Conservation (phyloP, 352 stramenopile genomes). For the Elongisporangium prolatum region DNA sequence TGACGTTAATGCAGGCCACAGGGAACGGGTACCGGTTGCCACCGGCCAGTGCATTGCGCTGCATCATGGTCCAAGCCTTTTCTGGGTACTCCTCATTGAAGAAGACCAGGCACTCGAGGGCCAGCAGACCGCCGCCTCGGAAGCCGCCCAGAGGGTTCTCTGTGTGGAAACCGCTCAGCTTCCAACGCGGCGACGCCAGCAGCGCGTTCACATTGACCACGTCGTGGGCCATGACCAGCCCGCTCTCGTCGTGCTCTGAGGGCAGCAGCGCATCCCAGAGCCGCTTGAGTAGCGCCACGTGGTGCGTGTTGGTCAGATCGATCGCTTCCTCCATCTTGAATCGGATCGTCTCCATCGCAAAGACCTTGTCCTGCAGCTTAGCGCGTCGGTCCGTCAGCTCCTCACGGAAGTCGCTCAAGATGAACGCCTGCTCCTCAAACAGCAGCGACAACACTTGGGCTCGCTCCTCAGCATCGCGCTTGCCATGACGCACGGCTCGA, state of each 20-base stretch:
- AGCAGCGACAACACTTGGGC: constrained; percentile 61
- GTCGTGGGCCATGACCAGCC: constrained; percentile 5
- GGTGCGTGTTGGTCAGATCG: constrained; percentile 40
- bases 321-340: constrained; percentile 71
- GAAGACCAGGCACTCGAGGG: constrained; percentile 66
- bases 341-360: constrained; percentile 53
- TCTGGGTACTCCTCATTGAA: constrained; percentile 80
- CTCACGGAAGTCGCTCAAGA: constrained; percentile 56
- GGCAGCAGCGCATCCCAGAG: constrained; percentile 63
- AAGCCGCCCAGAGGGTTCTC: constrained; percentile 74
- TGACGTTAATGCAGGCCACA: constrained; percentile 81
- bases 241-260: constrained; percentile 15
- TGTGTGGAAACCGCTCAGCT: constrained; percentile 74
- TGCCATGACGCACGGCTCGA: constrained; percentile 43
- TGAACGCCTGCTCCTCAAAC: constrained; percentile 46
- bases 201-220: constrained; percentile 42
- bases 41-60: constrained; percentile 58
- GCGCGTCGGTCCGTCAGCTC: constrained; percentile 43
- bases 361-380: constrained; percentile 62
- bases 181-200: constrained; percentile 60
- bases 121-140: constrained; percentile 64
- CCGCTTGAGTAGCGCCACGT: constrained; percentile 57
- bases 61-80: constrained; percentile 74
- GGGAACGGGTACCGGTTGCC: constrained; percentile 81
- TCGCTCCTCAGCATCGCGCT: constrained; percentile 59